Evolutionary conservation across 805 yeast species (phyloP).

Genomic region (Metschnikowia matae): DNA sequence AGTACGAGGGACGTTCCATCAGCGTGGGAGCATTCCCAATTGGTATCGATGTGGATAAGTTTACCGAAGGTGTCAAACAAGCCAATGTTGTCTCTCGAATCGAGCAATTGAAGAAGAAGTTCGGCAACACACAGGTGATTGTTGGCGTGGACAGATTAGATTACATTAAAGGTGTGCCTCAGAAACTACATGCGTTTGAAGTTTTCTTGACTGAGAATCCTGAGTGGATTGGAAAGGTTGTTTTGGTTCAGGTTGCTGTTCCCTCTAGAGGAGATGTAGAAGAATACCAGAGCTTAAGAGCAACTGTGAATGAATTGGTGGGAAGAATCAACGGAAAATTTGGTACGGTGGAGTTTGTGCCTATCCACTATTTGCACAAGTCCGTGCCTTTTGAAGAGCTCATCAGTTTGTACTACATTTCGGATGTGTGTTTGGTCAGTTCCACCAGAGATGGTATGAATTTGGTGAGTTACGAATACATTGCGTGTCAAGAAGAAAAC

Average conservation of each 20-base stretch:
- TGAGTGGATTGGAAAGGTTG: constrained; percentile 97
- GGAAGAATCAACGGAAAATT: constrained; percentile 95
- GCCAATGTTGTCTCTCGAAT: constrained; percentile 64
- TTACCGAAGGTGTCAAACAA: constrained; percentile 69
- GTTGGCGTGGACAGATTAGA: constrained; percentile 97
- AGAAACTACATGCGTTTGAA: constrained; percentile 93
- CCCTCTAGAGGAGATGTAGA: constrained; percentile 98
- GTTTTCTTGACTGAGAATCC: constrained; percentile 90
- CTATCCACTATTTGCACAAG: constrained; percentile 94
- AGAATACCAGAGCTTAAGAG: constrained; percentile 89
- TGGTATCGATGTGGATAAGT: constrained; percentile 94
- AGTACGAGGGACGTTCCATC: constrained; percentile 69
- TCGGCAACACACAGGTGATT: constrained; percentile 78
- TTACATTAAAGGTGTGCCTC: constrained; percentile 97
- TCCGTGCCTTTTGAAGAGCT: constrained; percentile 88
- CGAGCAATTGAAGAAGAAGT: constrained; percentile 50
- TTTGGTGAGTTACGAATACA: constrained; percentile 91
- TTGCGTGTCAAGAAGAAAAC: constrained; percentile 86
- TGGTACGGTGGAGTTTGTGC: constrained; percentile 96
- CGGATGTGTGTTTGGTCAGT: constrained; percentile 89
- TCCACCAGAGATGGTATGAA: constrained; percentile 99
- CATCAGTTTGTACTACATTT: constrained; percentile 76
- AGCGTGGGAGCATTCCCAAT: constrained; percentile 97
- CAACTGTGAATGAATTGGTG: constrained; percentile 92
- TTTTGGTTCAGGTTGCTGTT: constrained; percentile 92